These are phyloP conservation scores for Moesziomyces globuligerus DNA, from an alignment of 1,284 basidiomycete species.

Conservation along the genomic window DNA sequence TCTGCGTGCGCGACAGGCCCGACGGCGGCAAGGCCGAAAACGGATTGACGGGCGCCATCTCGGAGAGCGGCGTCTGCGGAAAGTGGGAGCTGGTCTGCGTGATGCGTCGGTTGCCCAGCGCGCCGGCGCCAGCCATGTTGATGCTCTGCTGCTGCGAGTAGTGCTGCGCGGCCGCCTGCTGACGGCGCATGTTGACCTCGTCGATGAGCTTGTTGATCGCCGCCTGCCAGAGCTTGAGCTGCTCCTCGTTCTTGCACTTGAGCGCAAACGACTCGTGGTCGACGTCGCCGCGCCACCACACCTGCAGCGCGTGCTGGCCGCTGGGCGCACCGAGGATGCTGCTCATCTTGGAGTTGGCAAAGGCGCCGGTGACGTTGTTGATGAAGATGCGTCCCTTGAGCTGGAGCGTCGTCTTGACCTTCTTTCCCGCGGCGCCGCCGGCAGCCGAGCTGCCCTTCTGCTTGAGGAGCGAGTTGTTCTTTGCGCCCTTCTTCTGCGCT, in stretches of 20 bases:
- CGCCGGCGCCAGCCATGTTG: slow-evolving; percentile 59
- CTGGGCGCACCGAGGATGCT: slow-evolving; percentile 41
- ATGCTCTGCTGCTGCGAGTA: slow-evolving; percentile 40
- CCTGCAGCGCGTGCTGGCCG: slow-evolving; percentile 73
- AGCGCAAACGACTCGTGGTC: slow-evolving; percentile 91
- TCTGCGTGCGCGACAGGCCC: slow-evolving; percentile 43
- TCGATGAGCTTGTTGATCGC: slow-evolving; percentile 87
- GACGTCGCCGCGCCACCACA: slow-evolving; percentile 93
- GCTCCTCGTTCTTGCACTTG: slow-evolving; percentile 90
- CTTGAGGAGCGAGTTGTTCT: slow-evolving; percentile 61
- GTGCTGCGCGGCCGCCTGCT: slow-evolving; percentile 44
- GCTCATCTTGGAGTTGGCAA: slow-evolving; percentile 68
- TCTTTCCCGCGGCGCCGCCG: slow-evolving; percentile 32
- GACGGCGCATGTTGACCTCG: slow-evolving; percentile 64
- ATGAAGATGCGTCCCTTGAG: slow-evolving; percentile 97
- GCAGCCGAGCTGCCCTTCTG: slow-evolving; percentile 27
- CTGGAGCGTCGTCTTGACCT: slow-evolving; percentile 76
- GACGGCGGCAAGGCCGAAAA: slow-evolving; percentile 27
- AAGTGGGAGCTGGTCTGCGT: slow-evolving; percentile 50
- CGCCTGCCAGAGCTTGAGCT: slow-evolving; percentile 89
- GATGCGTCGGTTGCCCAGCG: slow-evolving; percentile 47
- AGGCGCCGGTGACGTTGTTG: slow-evolving; percentile 88
- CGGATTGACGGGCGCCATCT: slow-evolving; percentile 49
- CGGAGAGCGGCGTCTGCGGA: slow-evolving; percentile 59
- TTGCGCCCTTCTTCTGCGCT: slow-evolving; percentile 68